A percentile compares a stretch with the other conserved stretches of the same genome.
These are phyloP conservation scores for Jaminaea rosea DNA, from an alignment of 1,284 basidiomycete species.

Conservation along the genomic window DNA sequence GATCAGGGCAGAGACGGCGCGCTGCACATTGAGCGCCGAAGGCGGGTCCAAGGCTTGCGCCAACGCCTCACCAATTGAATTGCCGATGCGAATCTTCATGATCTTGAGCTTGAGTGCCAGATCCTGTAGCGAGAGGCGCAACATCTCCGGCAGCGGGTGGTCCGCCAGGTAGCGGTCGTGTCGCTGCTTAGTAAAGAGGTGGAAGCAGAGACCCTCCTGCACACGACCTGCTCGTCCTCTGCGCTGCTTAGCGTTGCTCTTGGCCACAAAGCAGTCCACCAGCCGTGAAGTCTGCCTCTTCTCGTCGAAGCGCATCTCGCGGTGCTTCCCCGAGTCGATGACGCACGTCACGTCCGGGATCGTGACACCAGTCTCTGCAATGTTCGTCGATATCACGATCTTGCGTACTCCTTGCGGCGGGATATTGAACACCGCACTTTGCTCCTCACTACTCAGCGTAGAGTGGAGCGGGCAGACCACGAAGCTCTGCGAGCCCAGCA, in stretches of 20 bases:
- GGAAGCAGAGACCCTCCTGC: constrained; percentile 82
- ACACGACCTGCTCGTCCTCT: constrained; percentile 90
- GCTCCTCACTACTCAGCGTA: constrained; percentile 60
- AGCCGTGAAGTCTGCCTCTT: constrained; percentile 90
- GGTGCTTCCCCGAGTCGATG: constrained; percentile 88
- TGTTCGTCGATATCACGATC: constrained; percentile 69
- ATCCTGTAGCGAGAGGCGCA: constrained; percentile 85
- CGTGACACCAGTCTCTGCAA: constrained; percentile 88
- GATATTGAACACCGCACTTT: constrained; percentile 79
- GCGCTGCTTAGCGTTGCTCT: constrained; percentile 85
- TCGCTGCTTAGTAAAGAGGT: constrained; percentile 81
- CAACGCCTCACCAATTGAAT: constrained; percentile 75
- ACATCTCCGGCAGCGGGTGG: constrained; percentile 90
- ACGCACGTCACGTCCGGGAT: constrained; percentile 98
- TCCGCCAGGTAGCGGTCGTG: constrained; percentile 69
- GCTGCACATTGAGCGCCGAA: constrained; percentile 72
- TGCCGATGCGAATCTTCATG: constrained; percentile 79
- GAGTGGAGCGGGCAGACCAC: constrained; percentile 86
- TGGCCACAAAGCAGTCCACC: constrained; percentile 83
- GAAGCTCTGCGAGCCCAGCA: constrained; percentile 66
- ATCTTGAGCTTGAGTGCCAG: constrained; percentile 93
- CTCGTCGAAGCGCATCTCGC: constrained; percentile 66
- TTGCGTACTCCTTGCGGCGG: constrained; percentile 72
- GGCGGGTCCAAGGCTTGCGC: constrained; percentile 84
- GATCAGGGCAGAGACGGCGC: constrained; percentile 79